A percentile compares a stretch with the other conserved stretches of the same genome.
Evolutionary conservation across 202 grass and related monocot species (phyloP).

Genomic region (Elaeis oleifera): DNA sequence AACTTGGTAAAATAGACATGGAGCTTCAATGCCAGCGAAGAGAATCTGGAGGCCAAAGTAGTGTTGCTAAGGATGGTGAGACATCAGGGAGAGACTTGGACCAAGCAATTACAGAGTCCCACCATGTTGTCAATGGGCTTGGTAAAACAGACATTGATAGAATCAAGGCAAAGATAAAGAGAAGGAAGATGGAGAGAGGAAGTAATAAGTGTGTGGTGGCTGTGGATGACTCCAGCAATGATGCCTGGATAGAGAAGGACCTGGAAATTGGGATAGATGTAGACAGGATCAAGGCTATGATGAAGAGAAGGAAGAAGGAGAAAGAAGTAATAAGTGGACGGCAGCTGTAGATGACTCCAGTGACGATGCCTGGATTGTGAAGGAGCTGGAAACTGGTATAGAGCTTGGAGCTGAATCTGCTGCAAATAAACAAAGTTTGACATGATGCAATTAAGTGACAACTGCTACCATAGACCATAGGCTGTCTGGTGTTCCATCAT

Average conservation of each 20-base stretch:
- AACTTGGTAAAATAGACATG: constrained; percentile 25
- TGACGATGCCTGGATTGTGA: constrained; percentile 66
- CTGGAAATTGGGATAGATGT: constrained; percentile 47
- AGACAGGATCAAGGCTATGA: constrained; percentile 31
- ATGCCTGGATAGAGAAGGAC: constrained; percentile 66
- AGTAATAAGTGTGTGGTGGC: constrained; percentile 6
- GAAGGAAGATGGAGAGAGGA: constrained; percentile 36
- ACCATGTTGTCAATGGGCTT: constrained; percentile 9
- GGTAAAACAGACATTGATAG: constrained; percentile 29
- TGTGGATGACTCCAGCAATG: constrained; percentile 38
- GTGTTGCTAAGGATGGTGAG: constrained; percentile 10
- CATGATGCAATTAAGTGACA: too few relatives aligned
- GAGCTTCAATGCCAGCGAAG: background rate
- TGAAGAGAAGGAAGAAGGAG: constrained; percentile 37
- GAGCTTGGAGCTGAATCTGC: constrained; percentile 33
- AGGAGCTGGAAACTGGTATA: constrained; percentile 56
- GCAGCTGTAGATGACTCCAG: constrained; percentile 26
- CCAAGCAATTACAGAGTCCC: constrained; percentile 23
- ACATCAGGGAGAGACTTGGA: constrained; percentile 21
- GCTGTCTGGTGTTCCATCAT: too few relatives aligned
- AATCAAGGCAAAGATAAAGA: constrained; percentile 35
- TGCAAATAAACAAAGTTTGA: constrained; percentile 30
- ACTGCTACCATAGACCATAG: too few relatives aligned
- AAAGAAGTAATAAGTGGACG: constrained; percentile 14
- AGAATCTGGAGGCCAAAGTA: background rate